Evolutionary conservation across 805 yeast species (phyloP).

Genomic region (Candida koratica): DNA sequence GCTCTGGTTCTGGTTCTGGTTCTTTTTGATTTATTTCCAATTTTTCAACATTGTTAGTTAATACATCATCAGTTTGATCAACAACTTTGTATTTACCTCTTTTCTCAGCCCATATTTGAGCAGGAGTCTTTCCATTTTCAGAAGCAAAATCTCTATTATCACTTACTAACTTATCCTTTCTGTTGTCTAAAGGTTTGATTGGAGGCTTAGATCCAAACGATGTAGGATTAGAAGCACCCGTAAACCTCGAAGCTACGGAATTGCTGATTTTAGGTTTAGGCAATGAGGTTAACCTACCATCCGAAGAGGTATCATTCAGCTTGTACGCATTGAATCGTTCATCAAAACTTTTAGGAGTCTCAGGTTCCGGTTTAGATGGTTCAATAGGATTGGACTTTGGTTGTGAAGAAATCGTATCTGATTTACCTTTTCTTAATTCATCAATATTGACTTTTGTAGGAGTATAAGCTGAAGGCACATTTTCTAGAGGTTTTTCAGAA

Average conservation of each 20-base stretch:
- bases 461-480: conserved; percentile 58
- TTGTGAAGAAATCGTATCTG: conserved; percentile 43
- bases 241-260: conserved; percentile 48
- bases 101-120: conserved; percentile 93
- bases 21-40: conserved; percentile 11
- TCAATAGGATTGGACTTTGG: conserved; percentile 25
- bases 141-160: conserved; percentile 64
- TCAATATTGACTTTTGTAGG: conserved; percentile 62
- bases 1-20: conserved; percentile 12
- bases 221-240: conserved; percentile 25
- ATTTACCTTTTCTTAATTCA: conserved; percentile 48
- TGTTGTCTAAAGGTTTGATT: conserved; percentile 25
- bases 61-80: conserved; percentile 22
- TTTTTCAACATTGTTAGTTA: conserved; percentile 11
- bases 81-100: conserved; percentile 60
- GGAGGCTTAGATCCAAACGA: conserved; percentile 35
- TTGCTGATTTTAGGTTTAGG: conserved; percentile 59
- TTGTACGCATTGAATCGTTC: conserved; percentile 44
- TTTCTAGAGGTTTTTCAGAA: conserved; percentile 45
- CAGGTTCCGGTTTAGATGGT: conserved; percentile 26
- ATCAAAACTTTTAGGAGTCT: conserved; percentile 47
- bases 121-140: conserved; percentile 83
- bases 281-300: conserved; percentile 53
- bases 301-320: conserved; percentile 25
- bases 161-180: conserved; percentile 46